Conservation (phyloP, 1,284 basidiomycete genomes). For the Heterobasidion parviporum region DNA sequence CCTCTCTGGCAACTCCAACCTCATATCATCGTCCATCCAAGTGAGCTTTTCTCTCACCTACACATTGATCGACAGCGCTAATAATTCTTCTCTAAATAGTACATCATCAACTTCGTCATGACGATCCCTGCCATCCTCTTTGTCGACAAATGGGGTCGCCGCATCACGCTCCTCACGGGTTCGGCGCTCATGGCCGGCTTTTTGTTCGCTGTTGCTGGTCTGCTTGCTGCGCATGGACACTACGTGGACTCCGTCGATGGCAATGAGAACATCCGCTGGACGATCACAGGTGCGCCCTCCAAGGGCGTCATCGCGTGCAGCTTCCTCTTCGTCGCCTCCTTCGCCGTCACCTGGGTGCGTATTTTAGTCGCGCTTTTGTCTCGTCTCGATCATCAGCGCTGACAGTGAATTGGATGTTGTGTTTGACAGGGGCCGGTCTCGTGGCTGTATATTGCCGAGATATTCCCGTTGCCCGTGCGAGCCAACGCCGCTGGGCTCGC, state of each 20-base stretch:
- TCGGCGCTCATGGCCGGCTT: slow-evolving; percentile 30
- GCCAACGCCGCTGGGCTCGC: slow-evolving; percentile 40
- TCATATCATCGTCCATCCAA: slow-evolving; percentile 35
- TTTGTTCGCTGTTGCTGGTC: slow-evolving; percentile 31
- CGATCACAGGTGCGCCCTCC: slow-evolving; percentile 13
- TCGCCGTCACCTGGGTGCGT: background rate
- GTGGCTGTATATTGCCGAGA: slow-evolving; percentile 20
- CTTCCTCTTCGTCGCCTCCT: slow-evolving; percentile 10
- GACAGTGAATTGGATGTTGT: slow-evolving; percentile 18
- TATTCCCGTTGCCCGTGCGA: slow-evolving; percentile 35
- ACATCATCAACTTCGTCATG: slow-evolving; percentile 32
- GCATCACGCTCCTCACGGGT: slow-evolving; percentile 37
- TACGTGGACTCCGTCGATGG: slow-evolving; percentile 21
- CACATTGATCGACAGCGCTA: background rate
- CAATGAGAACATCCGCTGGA: slow-evolving; percentile 19
- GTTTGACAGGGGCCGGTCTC: slow-evolving; percentile 20
- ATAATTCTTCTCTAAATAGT: background rate
- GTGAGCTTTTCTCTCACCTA: background rate
- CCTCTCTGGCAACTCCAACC: slow-evolving; percentile 32
- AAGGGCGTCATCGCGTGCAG: slow-evolving; percentile 18
- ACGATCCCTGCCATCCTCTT: slow-evolving; percentile 32
- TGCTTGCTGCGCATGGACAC: slow-evolving; percentile 6
- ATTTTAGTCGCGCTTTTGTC: slow-evolving; percentile 7
- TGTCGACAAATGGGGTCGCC: slow-evolving; percentile 34
- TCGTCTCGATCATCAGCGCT: slow-evolving; percentile 6